Evolutionary conservation across 108 stramenopile species (phyloP), one percentile per base, ranked within the genome.

Genomic region (Chaetoceros muelleri): DNA sequence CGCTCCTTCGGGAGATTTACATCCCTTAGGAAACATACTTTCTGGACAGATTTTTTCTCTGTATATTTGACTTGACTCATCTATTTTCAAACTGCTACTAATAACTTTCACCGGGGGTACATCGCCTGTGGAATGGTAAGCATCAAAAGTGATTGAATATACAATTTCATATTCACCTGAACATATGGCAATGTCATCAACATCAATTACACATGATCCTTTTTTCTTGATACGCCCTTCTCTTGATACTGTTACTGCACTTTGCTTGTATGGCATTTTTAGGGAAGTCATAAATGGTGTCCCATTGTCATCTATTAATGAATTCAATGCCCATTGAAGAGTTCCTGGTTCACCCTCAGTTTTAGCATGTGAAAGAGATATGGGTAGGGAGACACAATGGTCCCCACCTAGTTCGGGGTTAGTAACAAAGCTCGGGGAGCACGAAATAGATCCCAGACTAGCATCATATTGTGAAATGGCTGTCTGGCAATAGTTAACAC

Each of bases 121-220:
- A 62, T 91, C 80, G 8, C 85, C 89, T 28, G 81, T 65, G 34
- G 66, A 54, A 46, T 67, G 74, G 46, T 66, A 24, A 3, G 86
- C 82, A 40, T 76, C 73, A 53, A 91, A 91, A 19, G 69, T 60
- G 28, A 91, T 64, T 44, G 65, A 60, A 60, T 84, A 88, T 19
- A 67, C 22, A 24, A 81, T 26, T 54, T 80, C 67, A 53, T 84
- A 79, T 47, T 62, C 69, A 18, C 86, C 86, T 30, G 31, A 53
- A 40, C 77, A 71, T 44, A 21, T 51, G 26, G 72, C 72, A 22
- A 62, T 61, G 24, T 40, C 52, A 21, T 21, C 30, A 28, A 47
- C 47, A 30, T 73, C 64, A 13, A 65, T 8, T 16, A 44, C 44
- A 27, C 72, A 73, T 1, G 67, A 59, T 27, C 72, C 72, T 25